Conservation (phyloP, 208 protist species). For the Herpetomonas samuelpessoai region DNA sequence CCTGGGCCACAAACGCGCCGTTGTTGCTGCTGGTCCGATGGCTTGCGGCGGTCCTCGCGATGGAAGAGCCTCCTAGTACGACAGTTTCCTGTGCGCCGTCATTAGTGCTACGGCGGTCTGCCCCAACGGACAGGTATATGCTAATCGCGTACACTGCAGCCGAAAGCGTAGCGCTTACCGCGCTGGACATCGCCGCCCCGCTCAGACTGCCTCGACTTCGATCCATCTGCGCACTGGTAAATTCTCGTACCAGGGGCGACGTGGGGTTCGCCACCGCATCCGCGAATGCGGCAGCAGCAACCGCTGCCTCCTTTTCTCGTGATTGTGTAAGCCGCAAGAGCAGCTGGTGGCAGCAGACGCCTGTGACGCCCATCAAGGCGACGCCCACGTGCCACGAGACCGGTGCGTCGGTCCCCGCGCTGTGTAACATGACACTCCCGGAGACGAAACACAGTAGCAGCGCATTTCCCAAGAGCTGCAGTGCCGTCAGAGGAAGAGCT, state of each 20-base stretch:
- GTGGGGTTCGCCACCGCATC: neutral
- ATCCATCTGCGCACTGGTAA: neutral
- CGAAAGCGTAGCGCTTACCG: neutral
- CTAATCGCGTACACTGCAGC: neutral
- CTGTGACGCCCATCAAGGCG: slow-evolving; percentile 46
- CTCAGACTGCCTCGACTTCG: neutral
- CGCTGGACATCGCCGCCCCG: neutral
- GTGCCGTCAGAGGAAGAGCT: slow-evolving; percentile 22
- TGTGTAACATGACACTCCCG: slow-evolving; percentile 35
- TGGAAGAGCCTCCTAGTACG: too few species aligned
- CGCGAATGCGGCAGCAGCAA: neutral
- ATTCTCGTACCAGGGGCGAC: neutral
- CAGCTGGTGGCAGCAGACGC: slow-evolving; percentile 38
- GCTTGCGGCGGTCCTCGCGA: too few species aligned
- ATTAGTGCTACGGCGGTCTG: too few species aligned
- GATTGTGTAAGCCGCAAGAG: slow-evolving; percentile 37
- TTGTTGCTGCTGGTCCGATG: neutral
- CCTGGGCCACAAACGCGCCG: slow-evolving; percentile 13
- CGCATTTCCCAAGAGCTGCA: slow-evolving; percentile 50
- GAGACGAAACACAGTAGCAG: slow-evolving; percentile 27
- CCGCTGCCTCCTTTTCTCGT: slow-evolving; percentile 4
- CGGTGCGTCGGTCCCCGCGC: slow-evolving; percentile 17
- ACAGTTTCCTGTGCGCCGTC: too few species aligned
- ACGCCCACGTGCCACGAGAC: slow-evolving; percentile 52
- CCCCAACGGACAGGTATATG: neutral